Evolutionary conservation across 345 rosid species (phyloP).

Genomic region (Fremontodendron californicum): DNA sequence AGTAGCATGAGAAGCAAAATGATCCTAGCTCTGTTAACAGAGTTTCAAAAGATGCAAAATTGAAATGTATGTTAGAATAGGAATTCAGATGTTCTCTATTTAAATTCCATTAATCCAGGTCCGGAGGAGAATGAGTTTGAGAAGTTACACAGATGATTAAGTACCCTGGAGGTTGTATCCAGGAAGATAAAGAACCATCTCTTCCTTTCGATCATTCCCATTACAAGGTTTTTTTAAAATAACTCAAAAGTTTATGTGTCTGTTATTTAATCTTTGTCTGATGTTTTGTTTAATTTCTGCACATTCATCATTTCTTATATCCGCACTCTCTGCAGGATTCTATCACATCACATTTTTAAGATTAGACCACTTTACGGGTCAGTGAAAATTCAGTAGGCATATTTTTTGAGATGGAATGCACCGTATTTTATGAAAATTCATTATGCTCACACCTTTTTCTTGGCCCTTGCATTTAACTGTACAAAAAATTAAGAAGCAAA

Average conservation of each 20-base stretch:
- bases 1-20: background rate
- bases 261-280: background rate
- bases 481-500: background rate
- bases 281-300: background rate
- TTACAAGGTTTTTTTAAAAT: background rate
- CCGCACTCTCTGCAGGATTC: background rate
- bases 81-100: background rate
- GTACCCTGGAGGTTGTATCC: too few relatives aligned
- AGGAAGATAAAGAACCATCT: background rate
- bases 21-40: background rate
- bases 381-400: background rate
- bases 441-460: background rate
- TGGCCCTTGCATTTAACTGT: background rate
- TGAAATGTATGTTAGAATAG: background rate
- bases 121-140: background rate
- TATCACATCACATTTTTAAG: background rate
- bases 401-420: background rate
- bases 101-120: background rate
- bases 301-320: background rate
- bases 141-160: background rate
- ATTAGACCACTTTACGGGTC: background rate
- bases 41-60: background rate
- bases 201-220: background rate
- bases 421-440: background rate
- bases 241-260: background rate